phyloP scores from a whole-genome alignment of 129 eudicot species.

The Dittrichia graveolens region DNA sequence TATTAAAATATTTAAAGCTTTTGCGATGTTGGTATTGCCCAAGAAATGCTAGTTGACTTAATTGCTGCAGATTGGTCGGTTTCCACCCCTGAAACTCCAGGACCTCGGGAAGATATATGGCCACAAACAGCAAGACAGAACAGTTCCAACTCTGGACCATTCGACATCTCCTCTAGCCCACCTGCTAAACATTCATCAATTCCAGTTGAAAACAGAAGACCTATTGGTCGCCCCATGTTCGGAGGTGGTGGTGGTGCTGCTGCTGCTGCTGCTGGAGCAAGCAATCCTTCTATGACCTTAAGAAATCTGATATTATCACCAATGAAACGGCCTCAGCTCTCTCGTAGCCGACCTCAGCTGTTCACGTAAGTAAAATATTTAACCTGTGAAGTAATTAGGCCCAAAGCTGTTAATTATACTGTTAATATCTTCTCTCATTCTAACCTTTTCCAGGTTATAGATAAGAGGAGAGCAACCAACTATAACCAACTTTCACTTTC shows the following conservation, averaged over 20 bases:
- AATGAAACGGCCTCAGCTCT: conserved; percentile 80
- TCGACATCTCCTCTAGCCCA: conserved; percentile 64
- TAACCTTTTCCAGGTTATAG: conserved; percentile 31
- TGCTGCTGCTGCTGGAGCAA: conserved; percentile 52
- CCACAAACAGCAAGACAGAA: conserved; percentile 70
- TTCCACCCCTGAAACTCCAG: conserved; percentile 98
- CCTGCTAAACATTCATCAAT: conserved; percentile 62
- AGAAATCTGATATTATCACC: conserved; percentile 92
- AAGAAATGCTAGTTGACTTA: conserved; percentile 79
- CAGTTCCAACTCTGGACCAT: conserved; percentile 69
- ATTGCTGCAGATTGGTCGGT: conserved; percentile 86
- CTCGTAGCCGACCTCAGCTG: conserved; percentile 85
- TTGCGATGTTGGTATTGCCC: conserved; percentile 32
- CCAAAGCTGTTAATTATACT: background rate
- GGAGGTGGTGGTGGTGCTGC: conserved; percentile 53
- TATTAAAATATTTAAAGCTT: background rate
- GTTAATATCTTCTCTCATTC: conserved; percentile 15
- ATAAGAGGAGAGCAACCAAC: conserved; percentile 14
- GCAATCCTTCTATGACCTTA: conserved; percentile 82
- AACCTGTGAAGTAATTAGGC: background rate
- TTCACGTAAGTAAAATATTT: conserved; percentile 64
- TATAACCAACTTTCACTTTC: conserved; percentile 10
- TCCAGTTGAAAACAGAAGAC: conserved; percentile 72
- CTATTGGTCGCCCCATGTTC: conserved; percentile 50
- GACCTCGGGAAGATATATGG: conserved; percentile 93